A percentile compares a stretch with the other conserved stretches of the same genome.
Conservation (phyloP, 2,329 filamentous ascomycete genomes). For the Diaporthe australafricana region DNA sequence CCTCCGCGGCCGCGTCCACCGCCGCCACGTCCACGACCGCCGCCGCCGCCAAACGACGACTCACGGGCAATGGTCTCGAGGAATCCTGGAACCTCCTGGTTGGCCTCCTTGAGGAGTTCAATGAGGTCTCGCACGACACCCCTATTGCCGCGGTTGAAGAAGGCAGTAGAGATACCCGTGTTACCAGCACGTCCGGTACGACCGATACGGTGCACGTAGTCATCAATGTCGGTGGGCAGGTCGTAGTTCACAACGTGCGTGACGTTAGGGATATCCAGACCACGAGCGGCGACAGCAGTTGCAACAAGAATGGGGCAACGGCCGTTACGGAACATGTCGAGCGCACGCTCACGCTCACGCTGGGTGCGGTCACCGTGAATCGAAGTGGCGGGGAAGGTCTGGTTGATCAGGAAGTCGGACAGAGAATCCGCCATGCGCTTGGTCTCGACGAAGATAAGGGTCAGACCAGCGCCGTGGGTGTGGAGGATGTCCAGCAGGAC, state of each 20-base stretch:
- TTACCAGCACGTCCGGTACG: conserved; percentile 99
- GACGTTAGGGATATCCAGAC: conserved; percentile 95
- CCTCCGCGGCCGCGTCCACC: conserved; percentile 80
- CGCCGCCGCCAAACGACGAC: conserved; percentile 82
- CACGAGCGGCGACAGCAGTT: conserved; percentile 92
- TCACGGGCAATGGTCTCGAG: conserved; percentile 98
- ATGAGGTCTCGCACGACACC: conserved; percentile 96
- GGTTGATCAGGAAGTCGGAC: conserved; percentile 98
- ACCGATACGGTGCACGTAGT: conserved; percentile 99
- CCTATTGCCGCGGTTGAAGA: conserved; percentile 99
- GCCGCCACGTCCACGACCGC: conserved; percentile 69
- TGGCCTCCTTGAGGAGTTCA: conserved; percentile 98
- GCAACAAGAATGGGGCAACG: conserved; percentile 97
- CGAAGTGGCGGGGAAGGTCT: conserved; percentile 96
- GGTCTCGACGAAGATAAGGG: conserved; percentile 98
- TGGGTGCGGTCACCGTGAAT: conserved; percentile 99
- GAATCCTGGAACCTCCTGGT: conserved; percentile 95
- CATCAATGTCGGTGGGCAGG: conserved; percentile 97
- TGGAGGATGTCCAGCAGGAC: conserved; percentile 97
- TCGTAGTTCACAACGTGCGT: conserved; percentile 99
- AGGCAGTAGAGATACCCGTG: conserved; percentile 97
- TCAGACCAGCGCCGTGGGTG: conserved; percentile 89
- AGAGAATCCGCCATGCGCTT: conserved; percentile 99
- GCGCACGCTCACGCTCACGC: conserved; percentile 96
- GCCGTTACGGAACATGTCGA: conserved; percentile 97